These are phyloP conservation scores for Alternaria solani DNA, from an alignment of 2,329 filamentous ascomycete genomes.

Conservation along the genomic window DNA sequence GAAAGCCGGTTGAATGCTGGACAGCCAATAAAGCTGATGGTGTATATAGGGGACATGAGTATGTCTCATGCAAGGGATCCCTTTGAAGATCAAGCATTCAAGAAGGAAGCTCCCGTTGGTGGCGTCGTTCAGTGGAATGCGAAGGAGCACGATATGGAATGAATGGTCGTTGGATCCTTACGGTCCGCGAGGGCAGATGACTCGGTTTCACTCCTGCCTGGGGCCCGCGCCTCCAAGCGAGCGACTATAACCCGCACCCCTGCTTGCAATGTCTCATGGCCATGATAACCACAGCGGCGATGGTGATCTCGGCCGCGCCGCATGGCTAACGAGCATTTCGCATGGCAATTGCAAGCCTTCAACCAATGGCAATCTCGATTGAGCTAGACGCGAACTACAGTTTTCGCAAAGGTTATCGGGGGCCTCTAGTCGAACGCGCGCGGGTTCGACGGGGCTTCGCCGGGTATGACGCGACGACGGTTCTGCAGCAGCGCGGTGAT, in stretches of 20 bases:
- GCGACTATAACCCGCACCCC: conserved; percentile 7
- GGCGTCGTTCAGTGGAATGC: not conserved
- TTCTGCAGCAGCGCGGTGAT: conserved; percentile 6
- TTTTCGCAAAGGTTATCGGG: not conserved
- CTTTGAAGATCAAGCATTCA: conserved; percentile 5
- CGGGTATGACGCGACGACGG: conserved; percentile 4
- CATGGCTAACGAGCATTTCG: conserved; percentile 17
- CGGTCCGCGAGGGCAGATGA: conserved; percentile 4
- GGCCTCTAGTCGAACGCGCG: not conserved
- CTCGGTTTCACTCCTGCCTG: conserved; percentile 3
- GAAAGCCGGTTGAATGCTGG: not conserved
- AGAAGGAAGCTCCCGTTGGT: conserved; percentile 12
- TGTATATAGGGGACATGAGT: not conserved
- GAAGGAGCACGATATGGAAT: conserved; percentile 1
- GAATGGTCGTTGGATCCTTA: conserved; percentile 2
- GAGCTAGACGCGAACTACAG: not conserved
- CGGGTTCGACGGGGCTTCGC: conserved; percentile 2
- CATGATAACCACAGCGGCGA: conserved; percentile 7
- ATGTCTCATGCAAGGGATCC: conserved; percentile 3
- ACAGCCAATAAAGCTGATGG: not conserved
- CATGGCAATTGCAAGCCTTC: not conserved
- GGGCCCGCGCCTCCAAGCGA: conserved; percentile 12
- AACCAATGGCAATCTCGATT: not conserved
- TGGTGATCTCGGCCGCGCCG: conserved; percentile 13
- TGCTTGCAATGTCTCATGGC: conserved; percentile 11